phyloP scores from a whole-genome alignment of 352 stramenopile species.

The Pythium biforme region DNA sequence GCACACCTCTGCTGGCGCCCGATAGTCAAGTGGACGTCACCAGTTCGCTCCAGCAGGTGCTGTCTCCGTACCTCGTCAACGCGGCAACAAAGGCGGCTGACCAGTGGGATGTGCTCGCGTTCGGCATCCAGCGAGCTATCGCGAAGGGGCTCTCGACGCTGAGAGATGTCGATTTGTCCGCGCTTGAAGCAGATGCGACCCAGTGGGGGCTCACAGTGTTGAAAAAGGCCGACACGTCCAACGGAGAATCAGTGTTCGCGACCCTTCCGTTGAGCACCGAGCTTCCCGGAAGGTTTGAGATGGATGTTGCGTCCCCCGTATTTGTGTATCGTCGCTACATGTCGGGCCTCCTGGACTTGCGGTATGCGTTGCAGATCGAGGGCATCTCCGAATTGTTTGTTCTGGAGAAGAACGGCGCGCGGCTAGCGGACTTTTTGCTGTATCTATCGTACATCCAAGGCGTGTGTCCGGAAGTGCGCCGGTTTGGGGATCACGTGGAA shows the following conservation, averaged over 20 bases:
- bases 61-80: conserved; percentile 3
- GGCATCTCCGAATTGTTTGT: conserved; percentile 93
- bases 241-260: conserved; percentile 47
- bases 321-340: conserved; percentile 95
- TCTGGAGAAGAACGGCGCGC: conserved; percentile 52
- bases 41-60: not conserved
- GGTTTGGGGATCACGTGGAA: conserved; percentile 72
- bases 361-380: conserved; percentile 97
- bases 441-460: conserved; percentile 80
- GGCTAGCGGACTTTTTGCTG: conserved; percentile 61
- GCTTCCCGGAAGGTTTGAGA: conserved; percentile 55
- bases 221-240: conserved; percentile 23
- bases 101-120: conserved; percentile 68
- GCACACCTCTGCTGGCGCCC: not conserved
- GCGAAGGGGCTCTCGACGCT: conserved; percentile 34
- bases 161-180: conserved; percentile 45
- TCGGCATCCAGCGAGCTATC: conserved; percentile 47
- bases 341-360: conserved; percentile 95
- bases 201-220: conserved; percentile 34
- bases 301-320: conserved; percentile 87
- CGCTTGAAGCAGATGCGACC: conserved; percentile 43
- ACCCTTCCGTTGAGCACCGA: conserved; percentile 53
- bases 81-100: conserved; percentile 17
- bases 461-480: conserved; percentile 57
- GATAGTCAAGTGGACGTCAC: not conserved